phyloP scores from a whole-genome alignment of 2,329 filamentous ascomycete species.

The Diaporthe ilicicola region DNA sequence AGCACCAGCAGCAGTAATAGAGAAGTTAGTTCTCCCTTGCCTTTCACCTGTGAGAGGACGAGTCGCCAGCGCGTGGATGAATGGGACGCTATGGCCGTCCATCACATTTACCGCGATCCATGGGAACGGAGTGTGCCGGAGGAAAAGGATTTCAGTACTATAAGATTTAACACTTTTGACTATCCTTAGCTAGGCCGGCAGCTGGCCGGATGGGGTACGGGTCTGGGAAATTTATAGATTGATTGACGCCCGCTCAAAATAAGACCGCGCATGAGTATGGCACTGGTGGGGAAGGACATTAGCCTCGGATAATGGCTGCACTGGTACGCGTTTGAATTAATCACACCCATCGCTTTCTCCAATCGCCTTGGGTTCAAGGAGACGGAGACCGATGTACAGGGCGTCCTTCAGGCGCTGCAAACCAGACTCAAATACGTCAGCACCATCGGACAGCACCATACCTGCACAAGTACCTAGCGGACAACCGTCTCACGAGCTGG shows the following conservation, averaged over 20 bases:
- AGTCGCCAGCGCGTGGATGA: not conserved
- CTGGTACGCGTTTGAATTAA: constrained; percentile 25
- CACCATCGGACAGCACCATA: constrained; percentile 11
- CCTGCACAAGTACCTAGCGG: not conserved
- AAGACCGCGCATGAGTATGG: no score
- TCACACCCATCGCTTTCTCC: constrained; percentile 30
- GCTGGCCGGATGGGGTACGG: no score
- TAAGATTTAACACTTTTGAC: not conserved
- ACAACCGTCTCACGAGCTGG: not conserved
- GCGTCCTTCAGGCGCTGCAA: constrained; percentile 12
- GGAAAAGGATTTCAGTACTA: not conserved
- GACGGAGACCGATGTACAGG: constrained; percentile 31
- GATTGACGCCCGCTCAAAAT: no score
- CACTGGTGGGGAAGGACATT: not conserved
- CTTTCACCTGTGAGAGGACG: not conserved
- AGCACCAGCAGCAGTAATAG: no score
- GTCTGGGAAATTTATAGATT: no score
- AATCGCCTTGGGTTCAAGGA: constrained; percentile 33
- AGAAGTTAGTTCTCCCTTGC: not conserved
- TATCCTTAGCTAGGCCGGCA: not conserved
- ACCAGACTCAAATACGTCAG: not conserved
- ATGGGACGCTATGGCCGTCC: not conserved
- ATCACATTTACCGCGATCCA: not conserved
- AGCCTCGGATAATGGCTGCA: constrained; percentile 23
- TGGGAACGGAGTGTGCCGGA: not conserved